Evolutionary conservation across 306 rosid genomes (phyloP).

Genomic region (Quercus variabilis): DNA sequence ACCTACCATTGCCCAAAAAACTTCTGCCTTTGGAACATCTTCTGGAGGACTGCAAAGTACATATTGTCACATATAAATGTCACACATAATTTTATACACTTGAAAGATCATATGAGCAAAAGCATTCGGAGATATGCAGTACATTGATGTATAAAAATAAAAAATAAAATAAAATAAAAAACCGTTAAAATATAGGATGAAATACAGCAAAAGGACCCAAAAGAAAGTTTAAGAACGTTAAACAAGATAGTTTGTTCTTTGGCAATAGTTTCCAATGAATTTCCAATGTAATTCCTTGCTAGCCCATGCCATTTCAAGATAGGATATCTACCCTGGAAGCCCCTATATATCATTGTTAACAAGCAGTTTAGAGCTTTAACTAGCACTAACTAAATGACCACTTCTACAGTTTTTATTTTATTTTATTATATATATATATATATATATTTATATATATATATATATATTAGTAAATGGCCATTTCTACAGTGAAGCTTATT

Average conservation of each 20-base stretch:
- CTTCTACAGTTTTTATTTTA: background rate
- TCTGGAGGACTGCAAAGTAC: slow-evolving; percentile 47
- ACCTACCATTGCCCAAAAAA: slow-evolving; percentile 27
- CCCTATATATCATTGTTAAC: background rate
- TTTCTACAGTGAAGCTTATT: slow-evolving; percentile 4
- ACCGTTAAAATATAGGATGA: background rate
- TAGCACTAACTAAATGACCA: slow-evolving; percentile 10
- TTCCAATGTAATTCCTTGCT: background rate
- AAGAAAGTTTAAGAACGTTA: background rate
- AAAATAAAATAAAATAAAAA: background rate
- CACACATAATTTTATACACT: slow-evolving; percentile 14
- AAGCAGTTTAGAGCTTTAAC: slow-evolving; percentile 10
- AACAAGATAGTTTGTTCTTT: background rate
- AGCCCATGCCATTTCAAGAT: slow-evolving; percentile 10
- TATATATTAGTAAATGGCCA: background rate
- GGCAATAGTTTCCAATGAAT: background rate
- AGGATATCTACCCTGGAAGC: slow-evolving; percentile 8
- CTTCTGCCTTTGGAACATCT: slow-evolving; percentile 34
- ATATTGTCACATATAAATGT: slow-evolving; percentile 32
- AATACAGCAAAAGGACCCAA: background rate
- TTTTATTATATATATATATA: too few species aligned
- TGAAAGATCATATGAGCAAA: background rate
- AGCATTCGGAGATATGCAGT: slow-evolving; percentile 8
- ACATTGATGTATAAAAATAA: slow-evolving; percentile 1
- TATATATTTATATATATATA: too few species aligned